Evolutionary conservation across 768 basidiomycete species (phyloP), one percentile per base, ranked within the genome.

Genomic region (Erythrobasidium yunnanense): DNA sequence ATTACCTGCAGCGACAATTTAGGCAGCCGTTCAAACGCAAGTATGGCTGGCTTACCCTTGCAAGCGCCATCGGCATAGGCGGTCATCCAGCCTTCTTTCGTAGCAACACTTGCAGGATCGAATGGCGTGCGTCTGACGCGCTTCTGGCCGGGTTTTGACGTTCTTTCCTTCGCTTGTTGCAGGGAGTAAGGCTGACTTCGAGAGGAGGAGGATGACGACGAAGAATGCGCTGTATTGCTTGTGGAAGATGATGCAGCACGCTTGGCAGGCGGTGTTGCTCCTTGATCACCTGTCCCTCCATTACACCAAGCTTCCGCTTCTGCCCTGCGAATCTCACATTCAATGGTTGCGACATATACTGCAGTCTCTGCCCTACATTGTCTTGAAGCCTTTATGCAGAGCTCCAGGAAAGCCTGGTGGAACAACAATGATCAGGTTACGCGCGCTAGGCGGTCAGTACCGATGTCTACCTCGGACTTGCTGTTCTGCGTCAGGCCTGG

Each of bases 1-100:
- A 38, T 63, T 63, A 17, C n/a, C 60, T 63, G 22, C 25, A 15
- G 23, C n/a, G n/a, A 23, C 20, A 62, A 4, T 25, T 17, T 22
- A 29, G n/a, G 27, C 7, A 29, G 54, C 8, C 8, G 54, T 15
- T 23, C 29, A 11, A 22, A 22, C 30, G 35, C 8, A 35, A 17
- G 11, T 27, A 6, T 23, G 30, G 54, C 42, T 13, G 6, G 25
- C 60, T 30, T 6, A 51, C 60, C 47, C 23, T 5, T 4, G 33
- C 60, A 63, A 3, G 60, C 45, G 2, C 60, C 60, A 25, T 63
- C 60, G 7, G 60, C 49, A 49, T 34, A 63, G 1, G 27, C 45
- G 45, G 42, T 32, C 29, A 63, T n/a, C 45, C 47, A 8, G 8
- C 47, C 60, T 22, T 45, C 60, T 51, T 23, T 23, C 7, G 38